Evolutionary conservation across 108 stramenopile genomes (phyloP).

Genomic region (Conticribra guillardii): DNA sequence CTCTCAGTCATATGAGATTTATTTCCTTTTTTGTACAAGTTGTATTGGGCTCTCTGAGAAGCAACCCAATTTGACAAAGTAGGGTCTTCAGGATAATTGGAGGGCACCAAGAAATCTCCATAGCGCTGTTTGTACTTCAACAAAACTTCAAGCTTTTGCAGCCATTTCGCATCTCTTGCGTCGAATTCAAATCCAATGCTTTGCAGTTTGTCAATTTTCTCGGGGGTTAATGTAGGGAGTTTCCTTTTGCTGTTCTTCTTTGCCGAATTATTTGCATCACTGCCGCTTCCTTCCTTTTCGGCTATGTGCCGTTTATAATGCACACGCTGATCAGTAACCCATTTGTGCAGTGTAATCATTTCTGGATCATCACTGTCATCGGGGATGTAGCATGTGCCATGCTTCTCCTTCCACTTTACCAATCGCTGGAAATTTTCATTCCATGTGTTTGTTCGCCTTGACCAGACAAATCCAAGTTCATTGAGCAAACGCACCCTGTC

Average conservation of each 20-base stretch:
- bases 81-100: constrained; percentile 39
- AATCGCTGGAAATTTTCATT: constrained; percentile 46
- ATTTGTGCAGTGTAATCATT: constrained; percentile 27
- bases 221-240: constrained; percentile 29
- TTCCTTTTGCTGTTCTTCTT: constrained; percentile 42
- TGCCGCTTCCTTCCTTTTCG: constrained; percentile 19
- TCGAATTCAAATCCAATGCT: constrained; percentile 47
- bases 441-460: constrained; percentile 39
- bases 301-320: constrained; percentile 38
- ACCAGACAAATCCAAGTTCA: constrained; percentile 44
- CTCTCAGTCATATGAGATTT: constrained; percentile 40
- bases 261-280: constrained; percentile 2
- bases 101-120: constrained; percentile 40
- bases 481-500: constrained; percentile 40
- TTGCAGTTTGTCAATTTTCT: constrained; percentile 30
- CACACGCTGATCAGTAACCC: constrained; percentile 45
- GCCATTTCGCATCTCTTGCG: constrained; percentile 46
- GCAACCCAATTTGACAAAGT: constrained; percentile 48
- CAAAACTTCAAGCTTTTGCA: constrained; percentile 37
- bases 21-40: constrained; percentile 36
- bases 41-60: constrained; percentile 43
- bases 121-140: constrained; percentile 35
- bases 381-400: constrained; percentile 34
- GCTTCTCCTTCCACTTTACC: constrained; percentile 28
- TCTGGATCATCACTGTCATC: constrained; percentile 40